A percentile compares a stretch with the other conserved stretches of the same genome.
Conservation (phyloP, 768 basidiomycete species). For the Panaeolus papilionaceus region DNA sequence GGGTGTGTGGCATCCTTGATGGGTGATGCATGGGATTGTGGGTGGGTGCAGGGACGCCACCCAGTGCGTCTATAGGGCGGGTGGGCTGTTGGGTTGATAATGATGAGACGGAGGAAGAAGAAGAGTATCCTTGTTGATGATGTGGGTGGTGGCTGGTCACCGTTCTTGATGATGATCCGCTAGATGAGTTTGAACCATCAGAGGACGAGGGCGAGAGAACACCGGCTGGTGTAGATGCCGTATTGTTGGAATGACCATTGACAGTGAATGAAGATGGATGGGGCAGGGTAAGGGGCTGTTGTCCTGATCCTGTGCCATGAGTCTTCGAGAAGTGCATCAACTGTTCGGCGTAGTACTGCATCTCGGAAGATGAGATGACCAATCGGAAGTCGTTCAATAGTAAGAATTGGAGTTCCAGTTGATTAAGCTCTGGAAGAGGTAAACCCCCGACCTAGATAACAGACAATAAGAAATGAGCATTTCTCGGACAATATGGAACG, state of each 20-base stretch:
- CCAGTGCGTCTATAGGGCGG: slow-evolving; percentile 25
- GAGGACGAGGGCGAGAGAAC: background rate
- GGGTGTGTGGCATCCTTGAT: slow-evolving; percentile 18
- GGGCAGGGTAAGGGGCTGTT: background rate
- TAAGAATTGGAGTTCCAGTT: slow-evolving; percentile 96
- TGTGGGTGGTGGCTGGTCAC: slow-evolving; percentile 14
- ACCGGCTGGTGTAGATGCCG: slow-evolving; percentile 1
- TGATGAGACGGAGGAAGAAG: slow-evolving; percentile 5
- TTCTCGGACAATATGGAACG: background rate
- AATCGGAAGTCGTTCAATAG: slow-evolving; percentile 95
- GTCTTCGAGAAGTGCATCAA: slow-evolving; percentile 74
- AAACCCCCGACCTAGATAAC: slow-evolving; percentile 86
- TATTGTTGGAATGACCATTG: background rate
- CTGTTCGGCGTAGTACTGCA: slow-evolving; percentile 95
- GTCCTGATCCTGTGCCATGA: slow-evolving; percentile 9
- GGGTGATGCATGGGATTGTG: slow-evolving; percentile 21
- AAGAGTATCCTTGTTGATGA: slow-evolving; percentile 14
- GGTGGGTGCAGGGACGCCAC: slow-evolving; percentile 17
- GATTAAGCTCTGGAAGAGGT: slow-evolving; percentile 91
- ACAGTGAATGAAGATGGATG: slow-evolving; percentile 17
- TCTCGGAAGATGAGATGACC: slow-evolving; percentile 86
- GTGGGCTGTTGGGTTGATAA: slow-evolving; percentile 17
- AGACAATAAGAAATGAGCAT: background rate
- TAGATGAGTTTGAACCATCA: slow-evolving; percentile 18
- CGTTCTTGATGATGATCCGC: slow-evolving; percentile 20